Base-by-base conservation (phyloP, 495 filamentous ascomycete genomes). In the Penicillium alfredii region DNA sequence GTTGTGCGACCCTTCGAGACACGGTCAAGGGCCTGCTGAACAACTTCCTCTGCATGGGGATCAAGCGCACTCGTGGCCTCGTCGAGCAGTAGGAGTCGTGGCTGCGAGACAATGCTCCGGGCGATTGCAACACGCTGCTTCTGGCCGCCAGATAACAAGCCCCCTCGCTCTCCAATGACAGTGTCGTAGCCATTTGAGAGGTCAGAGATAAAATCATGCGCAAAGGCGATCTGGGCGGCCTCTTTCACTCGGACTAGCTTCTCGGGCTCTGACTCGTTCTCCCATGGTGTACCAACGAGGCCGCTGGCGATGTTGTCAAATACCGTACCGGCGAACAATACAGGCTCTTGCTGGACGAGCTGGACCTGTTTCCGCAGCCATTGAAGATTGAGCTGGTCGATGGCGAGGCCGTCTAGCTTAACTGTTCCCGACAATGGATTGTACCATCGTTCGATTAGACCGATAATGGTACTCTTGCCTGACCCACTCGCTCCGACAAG, bases 51-150 rank as follows among this genome's bases (percentile, higher is more conserved):
- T 8, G 82, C 82, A 45, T 84, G 82, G 14, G 86, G 88, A 56
- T 95, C 88, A 4, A 95, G 70, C 3, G 85, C 86, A 17, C 76
- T 81, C 2, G 88, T 95, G 8, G 88, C 88, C 56, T 95, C 88
- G 45, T 95, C 88, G 3, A 95, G 75, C 1, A 95, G 68, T 1
- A 95, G 71, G 47, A 95, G 82, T 60, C 85, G 85, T n/a, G 88
- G 88, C 49, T 94, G 71, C 5, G 74, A 79, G 19, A 80, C 80
- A 21, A 94, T 81, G n/a, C 84, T 84, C 38, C 88, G 74, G 3
- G 88, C 88, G 48, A 80, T 79, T 5, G 73, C 73, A 49, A 94
- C 84, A 29, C 88, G 78, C 53, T 95, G 88, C 56, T 93, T 93
- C 61, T 95, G 88, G n/a, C 88, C 88, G 46, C 88, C 88, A 15